phyloP scores from a whole-genome alignment of 306 rosid species.

The Begonia fuchsioides region DNA sequence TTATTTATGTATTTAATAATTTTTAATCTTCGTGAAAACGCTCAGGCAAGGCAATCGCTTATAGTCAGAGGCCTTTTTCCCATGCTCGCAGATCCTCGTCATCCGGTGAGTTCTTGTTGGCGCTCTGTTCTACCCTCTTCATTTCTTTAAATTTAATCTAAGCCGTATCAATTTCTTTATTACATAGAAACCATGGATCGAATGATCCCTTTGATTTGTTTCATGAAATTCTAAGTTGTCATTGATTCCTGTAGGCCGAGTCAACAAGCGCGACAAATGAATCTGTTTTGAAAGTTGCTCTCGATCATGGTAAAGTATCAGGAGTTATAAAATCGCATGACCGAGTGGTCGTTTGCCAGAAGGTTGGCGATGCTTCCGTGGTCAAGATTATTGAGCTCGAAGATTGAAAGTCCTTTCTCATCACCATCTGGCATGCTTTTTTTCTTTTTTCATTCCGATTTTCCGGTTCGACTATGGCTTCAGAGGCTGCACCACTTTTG shows the following conservation, averaged over 20 bases:
- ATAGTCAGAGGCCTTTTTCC: conserved; percentile 84
- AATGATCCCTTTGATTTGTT: too few relatives aligned
- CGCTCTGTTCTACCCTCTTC: too few relatives aligned
- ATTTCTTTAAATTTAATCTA: too few relatives aligned
- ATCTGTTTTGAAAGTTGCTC: conserved; percentile 35
- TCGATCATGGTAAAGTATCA: conserved; percentile 35
- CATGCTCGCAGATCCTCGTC: conserved; percentile 91
- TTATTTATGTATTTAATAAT: too few relatives aligned
- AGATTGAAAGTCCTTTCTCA: conserved; percentile 25
- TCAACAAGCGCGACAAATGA: conserved; percentile 74
- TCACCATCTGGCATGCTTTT: too few relatives aligned
- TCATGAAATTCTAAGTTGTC: not conserved
- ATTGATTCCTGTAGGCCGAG: conserved; percentile 48
- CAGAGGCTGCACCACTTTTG: too few relatives aligned
- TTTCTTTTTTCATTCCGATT: too few relatives aligned
- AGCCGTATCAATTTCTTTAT: conserved; percentile 7
- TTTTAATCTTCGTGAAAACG: conserved; percentile 5
- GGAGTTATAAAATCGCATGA: conserved; percentile 60
- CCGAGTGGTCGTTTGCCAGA: conserved; percentile 87
- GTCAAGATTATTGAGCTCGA: conserved; percentile 78
- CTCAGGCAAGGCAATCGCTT: conserved; percentile 87
- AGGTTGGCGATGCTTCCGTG: conserved; percentile 78
- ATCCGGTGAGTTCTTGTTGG: conserved; percentile 66
- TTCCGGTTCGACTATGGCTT: too few relatives aligned
- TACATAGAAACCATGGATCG: too few relatives aligned